Conservation (phyloP, 2,329 filamentous ascomycete species). For the Alternaria alternata region DNA sequence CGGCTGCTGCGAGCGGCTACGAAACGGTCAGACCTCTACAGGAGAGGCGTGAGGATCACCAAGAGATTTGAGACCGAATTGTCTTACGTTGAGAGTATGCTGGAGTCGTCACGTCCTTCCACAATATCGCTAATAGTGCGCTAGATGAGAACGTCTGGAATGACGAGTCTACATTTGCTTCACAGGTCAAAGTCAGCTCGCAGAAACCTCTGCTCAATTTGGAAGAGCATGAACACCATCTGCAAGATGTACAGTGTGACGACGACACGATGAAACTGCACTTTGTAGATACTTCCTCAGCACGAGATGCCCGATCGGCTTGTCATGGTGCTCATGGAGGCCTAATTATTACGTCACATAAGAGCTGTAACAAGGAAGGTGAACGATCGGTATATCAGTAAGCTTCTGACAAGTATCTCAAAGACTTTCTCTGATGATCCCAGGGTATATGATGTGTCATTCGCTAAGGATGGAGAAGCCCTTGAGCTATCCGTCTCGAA, state of each 20-base stretch:
- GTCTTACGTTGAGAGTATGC: conserved; percentile 46
- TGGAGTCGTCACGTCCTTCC: not conserved
- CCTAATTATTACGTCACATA: conserved; percentile 51
- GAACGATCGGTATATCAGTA: conserved; percentile 47
- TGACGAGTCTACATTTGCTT: conserved; percentile 43
- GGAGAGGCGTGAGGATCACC: conserved; percentile 36
- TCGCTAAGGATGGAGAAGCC: conserved; percentile 32
- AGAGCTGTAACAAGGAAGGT: conserved; percentile 48
- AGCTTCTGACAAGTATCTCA: not conserved
- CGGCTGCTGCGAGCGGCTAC: conserved; percentile 46
- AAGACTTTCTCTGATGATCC: not conserved
- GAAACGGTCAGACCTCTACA: conserved; percentile 34
- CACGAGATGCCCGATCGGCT: conserved; percentile 38
- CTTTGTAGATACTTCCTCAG: conserved; percentile 37
- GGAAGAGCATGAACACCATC: conserved; percentile 49
- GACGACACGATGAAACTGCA: conserved; percentile 37
- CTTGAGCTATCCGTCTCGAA: conserved; percentile 38
- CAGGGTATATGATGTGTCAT: conserved; percentile 35
- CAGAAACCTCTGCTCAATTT: conserved; percentile 44
- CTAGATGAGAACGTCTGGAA: conserved; percentile 36
- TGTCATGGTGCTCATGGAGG: conserved; percentile 32
- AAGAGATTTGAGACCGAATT: conserved; percentile 40
- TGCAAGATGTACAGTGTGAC: conserved; percentile 41
- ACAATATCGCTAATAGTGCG: conserved; percentile 4
- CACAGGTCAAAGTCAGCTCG: conserved; percentile 43